Evolutionary conservation across 1,284 basidiomycete genomes (phyloP), one percentile per base, ranked within the genome.

Genomic region (Ustilago cynodontis): DNA sequence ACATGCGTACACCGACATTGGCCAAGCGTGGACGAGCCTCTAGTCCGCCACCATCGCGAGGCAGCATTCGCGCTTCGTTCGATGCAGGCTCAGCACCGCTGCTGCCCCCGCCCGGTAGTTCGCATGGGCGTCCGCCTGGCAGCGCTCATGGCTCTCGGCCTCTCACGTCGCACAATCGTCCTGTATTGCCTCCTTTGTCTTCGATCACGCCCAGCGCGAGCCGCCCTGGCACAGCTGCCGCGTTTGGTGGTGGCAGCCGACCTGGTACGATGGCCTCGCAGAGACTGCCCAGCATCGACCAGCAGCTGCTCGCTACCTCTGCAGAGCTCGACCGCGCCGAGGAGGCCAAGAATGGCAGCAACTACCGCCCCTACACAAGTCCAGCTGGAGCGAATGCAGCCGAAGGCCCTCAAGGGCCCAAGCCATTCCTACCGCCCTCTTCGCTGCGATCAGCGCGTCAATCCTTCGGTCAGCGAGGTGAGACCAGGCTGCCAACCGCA

Each of bases 161-260:
- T 3, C 62, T 65, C 20, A 76, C 67, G 18, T 65, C 73, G 45
- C 68, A 71, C 54, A 80, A 79, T 37, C 76, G 80, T 3, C 80
- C 80, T 18, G 59, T 81, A 11, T 39, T 82, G 53, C 80, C 80
- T n/a, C 80, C 80, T 5, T 53, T 82, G 29, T 68, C 79, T 16
- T 66, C 73, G 28, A 68, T 78, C 57, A 77, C 75, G 39, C 71
- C 75, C 4, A 65, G 70, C 41, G 66, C 67, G 14, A 81, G 79
- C 52, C 69, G 79, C 26, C 79, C 80, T 2, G 79, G 77, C 39
- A 82, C 79, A 14, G 68, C 63, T 41, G 71, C 66, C n/a, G 61
- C 62, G 9, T 20, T 77, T 45, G 61, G 53, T 10, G 69, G 53
- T 10, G 62, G 59, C 11, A 66, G 70, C 43, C 71, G 62, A 7